phyloP scores from a whole-genome alignment of 2,329 filamentous ascomycete species.

The Juglanconis juglandina region DNA sequence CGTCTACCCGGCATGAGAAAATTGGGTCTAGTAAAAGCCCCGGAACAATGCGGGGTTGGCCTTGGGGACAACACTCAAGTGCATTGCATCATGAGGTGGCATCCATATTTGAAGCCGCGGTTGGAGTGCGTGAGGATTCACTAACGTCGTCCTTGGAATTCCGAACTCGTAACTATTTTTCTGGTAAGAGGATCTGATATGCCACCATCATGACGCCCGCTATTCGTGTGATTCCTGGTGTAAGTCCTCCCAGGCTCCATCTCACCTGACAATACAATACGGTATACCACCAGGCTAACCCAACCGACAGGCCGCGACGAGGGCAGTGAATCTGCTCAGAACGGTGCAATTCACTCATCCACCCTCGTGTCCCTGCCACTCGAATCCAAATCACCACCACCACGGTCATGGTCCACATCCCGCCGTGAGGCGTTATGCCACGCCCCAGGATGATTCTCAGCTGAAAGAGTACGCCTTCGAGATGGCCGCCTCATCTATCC shows the following conservation, averaged over 20 bases:
- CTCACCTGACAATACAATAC: too few relatives aligned
- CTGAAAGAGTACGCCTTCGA: constrained; percentile 98
- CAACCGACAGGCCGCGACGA: constrained; percentile 49
- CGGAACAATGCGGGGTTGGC: background rate
- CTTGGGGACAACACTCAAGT: background rate
- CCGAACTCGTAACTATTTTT: background rate
- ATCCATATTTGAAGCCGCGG: background rate
- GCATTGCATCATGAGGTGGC: background rate
- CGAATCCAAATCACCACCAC: constrained; percentile 76
- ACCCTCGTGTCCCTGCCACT: constrained; percentile 86
- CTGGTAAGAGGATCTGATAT: background rate
- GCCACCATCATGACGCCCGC: constrained; percentile 27
- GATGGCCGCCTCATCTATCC: constrained; percentile 92
- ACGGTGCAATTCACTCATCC: constrained; percentile 91
- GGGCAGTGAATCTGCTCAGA: constrained; percentile 71
- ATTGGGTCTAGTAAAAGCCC: background rate
- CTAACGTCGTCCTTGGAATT: background rate
- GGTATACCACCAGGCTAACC: background rate
- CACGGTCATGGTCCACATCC: constrained; percentile 39
- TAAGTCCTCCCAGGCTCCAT: constrained; percentile 22
- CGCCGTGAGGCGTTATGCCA: constrained; percentile 58
- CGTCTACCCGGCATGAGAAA: background rate
- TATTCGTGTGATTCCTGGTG: constrained; percentile 33
- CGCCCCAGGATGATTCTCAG: constrained; percentile 66
- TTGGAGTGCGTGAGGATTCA: background rate